Conservation (phyloP, 2,329 filamentous ascomycete genomes). For the Phialemoniopsis sp. region DNA sequence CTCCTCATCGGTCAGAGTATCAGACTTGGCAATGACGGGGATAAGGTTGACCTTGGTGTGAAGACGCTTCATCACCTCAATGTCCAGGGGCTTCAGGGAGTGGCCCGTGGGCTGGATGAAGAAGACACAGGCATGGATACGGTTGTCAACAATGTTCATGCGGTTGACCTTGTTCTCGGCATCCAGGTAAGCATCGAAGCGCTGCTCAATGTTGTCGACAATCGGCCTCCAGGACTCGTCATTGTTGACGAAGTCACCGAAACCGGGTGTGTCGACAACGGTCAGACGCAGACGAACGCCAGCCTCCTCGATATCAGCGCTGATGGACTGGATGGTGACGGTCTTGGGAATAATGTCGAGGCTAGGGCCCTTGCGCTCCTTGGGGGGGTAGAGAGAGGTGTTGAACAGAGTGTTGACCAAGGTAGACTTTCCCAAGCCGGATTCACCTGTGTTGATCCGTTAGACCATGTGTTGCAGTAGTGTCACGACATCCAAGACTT, state of each 20-base stretch:
- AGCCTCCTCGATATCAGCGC: slow-evolving; percentile 96
- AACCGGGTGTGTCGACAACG: slow-evolving; percentile 95
- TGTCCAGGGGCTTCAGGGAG: slow-evolving; percentile 96
- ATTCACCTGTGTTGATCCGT: slow-evolving; percentile 68
- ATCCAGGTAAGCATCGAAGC: slow-evolving; percentile 96
- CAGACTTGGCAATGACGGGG: slow-evolving; percentile 96
- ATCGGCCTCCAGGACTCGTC: slow-evolving; percentile 99
- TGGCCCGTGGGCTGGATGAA: slow-evolving; percentile 99
- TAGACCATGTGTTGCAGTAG: neutral
- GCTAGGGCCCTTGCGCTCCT: slow-evolving; percentile 96
- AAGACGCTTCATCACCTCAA: slow-evolving; percentile 98
- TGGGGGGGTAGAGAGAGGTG: slow-evolving; percentile 96
- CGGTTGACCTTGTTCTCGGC: slow-evolving; percentile 99
- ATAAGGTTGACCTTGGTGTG: slow-evolving; percentile 99
- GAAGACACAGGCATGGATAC: slow-evolving; percentile 98
- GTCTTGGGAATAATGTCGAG: slow-evolving; percentile 99
- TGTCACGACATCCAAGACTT: slow-evolving; percentile 35
- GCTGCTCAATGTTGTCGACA: slow-evolving; percentile 98
- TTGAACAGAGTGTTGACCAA: slow-evolving; percentile 99
- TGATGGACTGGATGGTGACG: slow-evolving; percentile 90
- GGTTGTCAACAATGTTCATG: slow-evolving; percentile 99
- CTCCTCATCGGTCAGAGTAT: slow-evolving; percentile 97
- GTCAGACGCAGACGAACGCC: slow-evolving; percentile 94
- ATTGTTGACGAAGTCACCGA: slow-evolving; percentile 99
- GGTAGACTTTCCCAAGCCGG: slow-evolving; percentile 97